Evolutionary conservation across 1,284 basidiomycete species (phyloP).

Genomic region (Cerioporus squamosus): DNA sequence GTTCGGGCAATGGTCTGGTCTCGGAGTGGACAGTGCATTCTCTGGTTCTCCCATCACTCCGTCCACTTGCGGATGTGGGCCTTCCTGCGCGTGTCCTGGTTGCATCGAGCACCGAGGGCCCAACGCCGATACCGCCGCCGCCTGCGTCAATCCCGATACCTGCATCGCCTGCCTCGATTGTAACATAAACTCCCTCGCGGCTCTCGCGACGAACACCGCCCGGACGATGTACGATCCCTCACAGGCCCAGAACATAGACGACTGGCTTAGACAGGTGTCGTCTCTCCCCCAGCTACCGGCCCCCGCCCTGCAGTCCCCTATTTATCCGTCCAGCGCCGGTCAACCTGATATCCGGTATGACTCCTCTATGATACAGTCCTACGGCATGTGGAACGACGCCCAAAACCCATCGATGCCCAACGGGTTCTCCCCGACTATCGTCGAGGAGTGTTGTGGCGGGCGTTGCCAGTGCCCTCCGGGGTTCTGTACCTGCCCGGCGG

Average conservation of each 20-base stretch:
- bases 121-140: slow-evolving; percentile 35
- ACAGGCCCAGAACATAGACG: slow-evolving; percentile 46
- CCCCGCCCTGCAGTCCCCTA: not conserved
- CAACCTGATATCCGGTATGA: slow-evolving; percentile 25
- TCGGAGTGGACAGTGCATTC: not conserved
- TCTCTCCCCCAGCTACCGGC: slow-evolving; percentile 11
- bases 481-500: slow-evolving; percentile 39
- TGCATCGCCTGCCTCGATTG: slow-evolving; percentile 66
- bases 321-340: slow-evolving; percentile 3
- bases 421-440: slow-evolving; percentile 14
- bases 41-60: not conserved
- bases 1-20: slow-evolving; percentile 7
- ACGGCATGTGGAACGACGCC: slow-evolving; percentile 27
- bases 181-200: slow-evolving; percentile 43
- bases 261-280: slow-evolving; percentile 50
- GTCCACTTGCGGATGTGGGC: slow-evolving; percentile 55
- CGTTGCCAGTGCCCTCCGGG: slow-evolving; percentile 41
- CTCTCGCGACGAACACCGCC: slow-evolving; percentile 31
- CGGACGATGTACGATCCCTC: slow-evolving; percentile 24
- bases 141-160: slow-evolving; percentile 48
- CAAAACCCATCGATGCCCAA: not conserved
- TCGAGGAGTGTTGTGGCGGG: slow-evolving; percentile 34
- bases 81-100: slow-evolving; percentile 55
- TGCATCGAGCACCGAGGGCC: slow-evolving; percentile 53
- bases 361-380: slow-evolving; percentile 23